Percentiles rank a stretch among this genome's conserved stretches.
Conservation (phyloP, 805 yeast genomes). For the Candida fluviatilis region DNA sequence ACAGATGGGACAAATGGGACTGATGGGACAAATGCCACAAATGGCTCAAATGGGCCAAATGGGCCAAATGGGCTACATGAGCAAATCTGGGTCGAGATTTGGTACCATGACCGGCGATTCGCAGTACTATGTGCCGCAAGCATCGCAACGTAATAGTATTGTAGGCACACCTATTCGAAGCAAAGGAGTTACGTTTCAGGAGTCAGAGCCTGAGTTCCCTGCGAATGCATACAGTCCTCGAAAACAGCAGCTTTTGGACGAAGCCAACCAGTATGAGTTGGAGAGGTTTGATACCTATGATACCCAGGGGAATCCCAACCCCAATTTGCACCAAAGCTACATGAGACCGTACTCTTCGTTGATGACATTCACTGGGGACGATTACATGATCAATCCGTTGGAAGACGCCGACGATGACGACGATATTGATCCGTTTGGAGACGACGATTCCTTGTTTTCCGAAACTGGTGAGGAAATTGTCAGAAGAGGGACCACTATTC, state of each 20-base stretch:
- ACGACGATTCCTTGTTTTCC: conserved; percentile 39
- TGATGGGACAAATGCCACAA: not conserved
- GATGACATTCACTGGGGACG: conserved; percentile 29
- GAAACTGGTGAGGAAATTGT: conserved; percentile 38
- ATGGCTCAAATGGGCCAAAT: conserved; percentile 1
- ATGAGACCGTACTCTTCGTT: conserved; percentile 17
- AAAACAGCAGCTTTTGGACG: conserved; percentile 11
- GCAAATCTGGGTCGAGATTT: conserved; percentile 12
- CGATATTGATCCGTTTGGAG: conserved; percentile 40
- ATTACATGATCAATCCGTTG: conserved; percentile 36
- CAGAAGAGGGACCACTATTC: conserved; percentile 28
- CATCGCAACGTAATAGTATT: conserved; percentile 1
- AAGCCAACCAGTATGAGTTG: conserved; percentile 16
- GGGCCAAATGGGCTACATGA: not conserved
- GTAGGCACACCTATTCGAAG: conserved; percentile 7
- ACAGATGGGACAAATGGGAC: not conserved
- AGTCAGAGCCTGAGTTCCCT: conserved; percentile 28
- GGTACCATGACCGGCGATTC: conserved; percentile 20
- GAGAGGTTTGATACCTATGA: conserved; percentile 14
- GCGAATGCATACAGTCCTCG: conserved; percentile 24
- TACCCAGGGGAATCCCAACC: conserved; percentile 2
- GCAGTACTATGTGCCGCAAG: conserved; percentile 3
- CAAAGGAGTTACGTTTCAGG: conserved; percentile 29
- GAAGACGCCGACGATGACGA: conserved; percentile 35
- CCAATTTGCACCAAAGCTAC: conserved; percentile 8